Base-by-base conservation (phyloP, 495 filamentous ascomycete species). In the Poronia punctata region DNA sequence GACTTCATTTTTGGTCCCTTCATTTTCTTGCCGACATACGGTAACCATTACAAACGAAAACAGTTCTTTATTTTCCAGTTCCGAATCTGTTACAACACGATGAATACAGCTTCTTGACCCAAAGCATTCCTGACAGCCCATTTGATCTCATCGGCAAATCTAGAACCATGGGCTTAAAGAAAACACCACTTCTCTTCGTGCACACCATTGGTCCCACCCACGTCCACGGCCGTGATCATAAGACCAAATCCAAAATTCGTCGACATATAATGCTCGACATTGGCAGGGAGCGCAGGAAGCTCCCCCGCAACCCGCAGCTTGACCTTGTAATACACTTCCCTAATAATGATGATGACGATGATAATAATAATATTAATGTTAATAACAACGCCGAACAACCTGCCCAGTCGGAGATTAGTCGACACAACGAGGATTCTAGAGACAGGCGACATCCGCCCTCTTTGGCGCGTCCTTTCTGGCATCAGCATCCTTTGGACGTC, bases 231-330 rank as follows among this genome's bases (percentile, higher is more conserved):
- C 32, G 32, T 35, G 18, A 35, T 35, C 32, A 35, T 22, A 12
- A 35, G n/a, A 35, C 18, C 32, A 35, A 35, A 21, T 20, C 32
- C 18, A 35, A 35, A 10, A 35, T 35, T 35, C 32, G 32, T 35
- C 32, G 14, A 20, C 32, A 35, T 35, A 17, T 35, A 7, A 35
- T 35, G 32, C 16, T 35, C 18, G 32, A 35, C 5, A 22, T 35
- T 7, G 32, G 32, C 4, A 35, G 17, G 7, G 18, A 35, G 7
- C 32, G 32, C 8, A 21, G 32, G 17, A 35, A 35, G 32, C 2
- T 1, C 7, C 32, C 7, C n/a, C n/a, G n/a, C 17, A 30, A 30
- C 27, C 27, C 27, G 4, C 27, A 30, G 27, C 27, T 30, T 30
- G 27, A 30, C 5, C n/a, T 30, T 4, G 27, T 30, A 5, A 5